Evolutionary conservation across 768 basidiomycete species (phyloP), one percentile per base, ranked within the genome.

Genomic region (Pleurotus pulmonarius): DNA sequence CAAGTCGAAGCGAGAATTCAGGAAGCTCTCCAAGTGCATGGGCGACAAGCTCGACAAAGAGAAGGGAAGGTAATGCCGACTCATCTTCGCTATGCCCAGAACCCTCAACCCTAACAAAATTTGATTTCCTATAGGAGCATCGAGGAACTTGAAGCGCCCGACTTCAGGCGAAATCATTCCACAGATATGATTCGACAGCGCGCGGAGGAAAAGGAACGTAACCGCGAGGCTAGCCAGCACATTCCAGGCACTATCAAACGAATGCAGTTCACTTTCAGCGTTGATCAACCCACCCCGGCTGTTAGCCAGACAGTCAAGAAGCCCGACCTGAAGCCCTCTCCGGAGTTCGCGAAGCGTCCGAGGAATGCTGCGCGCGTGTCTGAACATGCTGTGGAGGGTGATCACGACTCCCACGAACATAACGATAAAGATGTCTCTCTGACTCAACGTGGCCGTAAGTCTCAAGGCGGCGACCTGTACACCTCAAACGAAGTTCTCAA

Each of bases 1-100:
- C 43, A 89, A 85, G 72, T 85, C 87, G 13, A 92, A 92, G 68
- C 87, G 92, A 48, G 90, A 93, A 73, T 93, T 94, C 79, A 90
- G 87, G 76, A 92, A 90, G 65, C 83, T 94, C 55, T 89, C 88
- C 64, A 91, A 88, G 72, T 82, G 73, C 68, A 94, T 94, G 92
- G 83, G 92, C 60, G 92, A 94, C 76, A 92, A 90, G 71, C 78
- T 94, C 64, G 92, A 94, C 80, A 92, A 90, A 75, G 92, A 94
- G 75, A 93, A 92, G 74, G 92, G 92, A 67, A 74, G 89, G 92
- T 92, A 49, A 60, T 34, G 29, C 11, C 8, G 29, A 34, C 29
- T 34, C 11, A 90, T 82, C 39, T 22, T 26, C 29, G 55, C 5
- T 49, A 44, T 56, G 37, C 25, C 34, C 53, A 22, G 9, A 71